Evolutionary conservation across 2,329 filamentous ascomycete species (phyloP), one percentile per base, ranked within the genome.

Genomic region (Tothia fuscella): DNA sequence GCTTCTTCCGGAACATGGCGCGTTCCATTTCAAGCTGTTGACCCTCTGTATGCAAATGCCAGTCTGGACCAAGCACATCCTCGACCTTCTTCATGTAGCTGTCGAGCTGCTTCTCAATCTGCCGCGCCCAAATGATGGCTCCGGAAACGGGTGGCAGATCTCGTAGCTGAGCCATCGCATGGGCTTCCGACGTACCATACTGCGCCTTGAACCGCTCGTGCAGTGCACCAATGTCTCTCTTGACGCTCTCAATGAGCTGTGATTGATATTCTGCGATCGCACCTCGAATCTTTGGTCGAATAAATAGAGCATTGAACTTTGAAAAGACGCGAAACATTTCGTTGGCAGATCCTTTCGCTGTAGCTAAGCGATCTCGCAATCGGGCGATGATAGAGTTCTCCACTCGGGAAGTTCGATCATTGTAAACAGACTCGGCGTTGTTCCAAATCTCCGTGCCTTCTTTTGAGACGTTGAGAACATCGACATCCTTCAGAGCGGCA

Each of bases 251-350:
- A 59, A 99, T 94, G 25, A 99, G 78, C 61, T 95, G 88, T 4
- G 89, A 91, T 61, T 99, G 91, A 58, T 98, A 98, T 64, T 98
- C 89, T 32, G 87, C 84, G 55, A 98, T 98, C 42, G 91, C 93
- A 50, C 93, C 88, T 50, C 91, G 81, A 64, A 99, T 96, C 71
- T 98, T 98, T n/a, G 91, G 91, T 46, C 91, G 79, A 43, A 99
- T 89, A 52, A 99, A 93, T 22, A 99, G 78, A 2, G 91, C 91
- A 58, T 99, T 99, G 74, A 99, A 99, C 59, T 96, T 96, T 41
- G 91, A 96, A 60, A 98, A 98, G 47, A 99, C 91, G 42, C 93
- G 83, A 61, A 99, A 99, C 91, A 98, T 99, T 63, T 98, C 93
- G 57, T 93, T 96, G 30, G 91, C 91, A 47, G 87, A 43, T 14